Evolutionary conservation across 495 filamentous ascomycete genomes (phyloP).

Genomic region (Astrocystis sublimbata): DNA sequence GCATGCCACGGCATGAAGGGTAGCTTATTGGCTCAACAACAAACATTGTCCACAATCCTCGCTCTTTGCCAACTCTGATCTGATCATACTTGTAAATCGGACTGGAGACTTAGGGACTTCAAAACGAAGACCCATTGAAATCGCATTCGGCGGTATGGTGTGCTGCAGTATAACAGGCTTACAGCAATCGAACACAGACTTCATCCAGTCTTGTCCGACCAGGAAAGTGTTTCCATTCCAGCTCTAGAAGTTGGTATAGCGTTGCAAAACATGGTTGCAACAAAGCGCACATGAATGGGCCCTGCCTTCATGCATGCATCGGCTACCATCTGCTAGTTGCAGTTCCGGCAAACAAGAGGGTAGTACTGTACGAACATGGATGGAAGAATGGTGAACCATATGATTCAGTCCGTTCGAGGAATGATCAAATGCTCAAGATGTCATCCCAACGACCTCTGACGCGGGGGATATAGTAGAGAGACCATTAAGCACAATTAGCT

Average conservation of each 20-base stretch:
- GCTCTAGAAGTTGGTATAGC: not conserved
- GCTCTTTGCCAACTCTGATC: not conserved
- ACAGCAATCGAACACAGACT: not conserved
- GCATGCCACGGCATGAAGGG: conserved; percentile 24
- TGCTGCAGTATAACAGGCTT: not conserved
- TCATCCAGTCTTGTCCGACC: not conserved
- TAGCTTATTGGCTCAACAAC: conserved; percentile 24
- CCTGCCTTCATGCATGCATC: conserved; percentile 48
- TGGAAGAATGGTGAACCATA: too few relatives aligned
- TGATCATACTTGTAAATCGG: not conserved
- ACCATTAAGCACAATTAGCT: too few relatives aligned
- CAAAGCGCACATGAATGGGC: conserved; percentile 31
- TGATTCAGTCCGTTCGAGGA: too few relatives aligned
- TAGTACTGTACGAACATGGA: too few relatives aligned
- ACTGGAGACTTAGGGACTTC: not conserved
- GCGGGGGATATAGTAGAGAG: not conserved
- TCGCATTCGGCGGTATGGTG: not conserved
- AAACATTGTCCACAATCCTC: conserved; percentile 11
- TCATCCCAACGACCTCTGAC: not conserved
- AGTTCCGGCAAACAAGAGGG: conserved; percentile 33
- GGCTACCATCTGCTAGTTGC: conserved; percentile 36
- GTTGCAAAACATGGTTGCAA: conserved; percentile 16
- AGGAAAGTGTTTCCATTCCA: not conserved
- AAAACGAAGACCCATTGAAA: not conserved
- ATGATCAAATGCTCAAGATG: not conserved